Percentiles rank a stretch among this genome's conserved stretches.
Evolutionary conservation across 331 rosid species (phyloP).

Genomic region (Pyrus hybrid): DNA sequence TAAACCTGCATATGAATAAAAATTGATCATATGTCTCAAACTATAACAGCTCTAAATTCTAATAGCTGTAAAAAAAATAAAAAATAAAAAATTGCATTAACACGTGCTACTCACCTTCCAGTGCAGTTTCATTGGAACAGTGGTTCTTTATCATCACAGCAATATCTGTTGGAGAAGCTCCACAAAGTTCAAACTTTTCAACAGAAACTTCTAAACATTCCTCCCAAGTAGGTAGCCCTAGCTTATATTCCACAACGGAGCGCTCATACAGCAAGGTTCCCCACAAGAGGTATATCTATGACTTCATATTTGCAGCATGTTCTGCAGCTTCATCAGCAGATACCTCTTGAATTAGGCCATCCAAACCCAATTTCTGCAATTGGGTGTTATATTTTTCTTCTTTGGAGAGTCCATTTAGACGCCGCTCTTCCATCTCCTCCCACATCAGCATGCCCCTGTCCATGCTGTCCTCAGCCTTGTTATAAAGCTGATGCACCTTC

Average conservation of each 20-base stretch:
- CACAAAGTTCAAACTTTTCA: too few relatives aligned
- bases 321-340: constrained; percentile 68
- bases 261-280: constrained; percentile 86
- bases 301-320: constrained; percentile 62
- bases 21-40: constrained; percentile 3
- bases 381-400: too few relatives aligned
- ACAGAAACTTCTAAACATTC: too few relatives aligned
- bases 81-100: background rate
- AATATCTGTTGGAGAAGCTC: constrained; percentile 81
- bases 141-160: constrained; percentile 93
- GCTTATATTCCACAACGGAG: constrained; percentile 75
- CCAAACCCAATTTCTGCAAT: constrained; percentile 62
- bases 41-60: background rate
- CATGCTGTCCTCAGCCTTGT: constrained; percentile 92
- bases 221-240: constrained; percentile 88
- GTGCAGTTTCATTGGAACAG: constrained; percentile 66
- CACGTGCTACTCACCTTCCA: constrained; percentile 53
- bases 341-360: constrained; percentile 43
- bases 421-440: too few relatives aligned
- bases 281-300: constrained; percentile 82
- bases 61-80: too few relatives aligned
- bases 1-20: constrained; percentile 38
- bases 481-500: constrained; percentile 67
- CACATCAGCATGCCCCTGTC: too few relatives aligned
- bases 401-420: too few relatives aligned